Conservation (phyloP, 148 eudicot species). For the Vaccinium macrocarpon region DNA sequence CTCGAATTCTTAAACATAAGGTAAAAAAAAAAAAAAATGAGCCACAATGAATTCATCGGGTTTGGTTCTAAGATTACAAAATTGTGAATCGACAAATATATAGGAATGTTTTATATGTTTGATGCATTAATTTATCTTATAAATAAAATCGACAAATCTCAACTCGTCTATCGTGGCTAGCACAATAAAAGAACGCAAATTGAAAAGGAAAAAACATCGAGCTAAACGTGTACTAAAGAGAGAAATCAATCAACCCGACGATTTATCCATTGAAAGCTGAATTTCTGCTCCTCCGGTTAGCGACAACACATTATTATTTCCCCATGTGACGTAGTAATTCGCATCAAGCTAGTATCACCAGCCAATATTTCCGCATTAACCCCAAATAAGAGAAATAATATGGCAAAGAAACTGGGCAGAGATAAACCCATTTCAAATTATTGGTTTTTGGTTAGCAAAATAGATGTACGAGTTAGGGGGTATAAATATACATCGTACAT, state of each 20-base stretch:
- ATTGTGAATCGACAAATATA: no score
- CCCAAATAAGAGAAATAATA: constrained; percentile 9
- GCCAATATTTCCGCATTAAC: not conserved
- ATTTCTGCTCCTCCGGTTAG: constrained; percentile 36
- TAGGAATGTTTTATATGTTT: no score
- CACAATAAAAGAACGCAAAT: not conserved
- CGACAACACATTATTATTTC: constrained; percentile 38
- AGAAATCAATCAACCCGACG: constrained; percentile 36
- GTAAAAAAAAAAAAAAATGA: no score
- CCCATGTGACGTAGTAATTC: constrained; percentile 56
- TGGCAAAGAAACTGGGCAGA: not conserved
- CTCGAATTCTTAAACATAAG: no score
- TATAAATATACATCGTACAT: not conserved
- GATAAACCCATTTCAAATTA: not conserved
- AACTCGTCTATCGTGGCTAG: not conserved
- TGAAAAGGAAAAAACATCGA: not conserved
- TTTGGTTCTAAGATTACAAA: no score
- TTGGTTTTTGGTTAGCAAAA: not conserved
- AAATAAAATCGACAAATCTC: no score
- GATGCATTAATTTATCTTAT: no score
- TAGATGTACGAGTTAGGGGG: not conserved
- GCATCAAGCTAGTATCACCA: constrained; percentile 35
- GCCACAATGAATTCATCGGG: no score
- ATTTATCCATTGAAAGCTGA: constrained; percentile 50
- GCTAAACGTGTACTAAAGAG: not conserved